Conservation (phyloP, 768 basidiomycete species). For the Podaxis sp. region DNA sequence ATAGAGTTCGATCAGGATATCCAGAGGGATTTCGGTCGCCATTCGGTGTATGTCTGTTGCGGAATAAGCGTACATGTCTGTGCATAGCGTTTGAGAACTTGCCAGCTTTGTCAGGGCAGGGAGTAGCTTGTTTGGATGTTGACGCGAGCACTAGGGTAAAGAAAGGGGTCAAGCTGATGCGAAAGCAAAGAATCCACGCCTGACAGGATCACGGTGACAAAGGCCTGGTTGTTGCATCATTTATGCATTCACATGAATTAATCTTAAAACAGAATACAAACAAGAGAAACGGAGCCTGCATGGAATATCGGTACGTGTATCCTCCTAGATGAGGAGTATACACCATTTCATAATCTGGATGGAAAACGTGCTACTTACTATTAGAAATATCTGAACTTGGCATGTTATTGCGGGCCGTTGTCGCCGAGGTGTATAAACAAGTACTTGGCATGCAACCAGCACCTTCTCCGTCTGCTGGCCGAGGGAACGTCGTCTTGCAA, state of each 20-base stretch:
- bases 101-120: not conserved
- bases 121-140: not conserved
- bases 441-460: constrained; percentile 39
- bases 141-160: no score
- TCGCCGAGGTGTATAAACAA: not conserved
- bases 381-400: not conserved
- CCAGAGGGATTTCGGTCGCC: not conserved
- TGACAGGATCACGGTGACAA: no score
- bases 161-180: no score
- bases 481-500: constrained; percentile 55
- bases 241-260: no score
- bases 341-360: not conserved
- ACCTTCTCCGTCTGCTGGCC: constrained; percentile 57
- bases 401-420: not conserved
- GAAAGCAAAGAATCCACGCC: no score
- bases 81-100: not conserved
- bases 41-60: not conserved
- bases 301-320: no score
- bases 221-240: no score
- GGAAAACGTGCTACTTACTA: not conserved
- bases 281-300: no score
- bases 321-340: not conserved
- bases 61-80: not conserved
- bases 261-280: no score
- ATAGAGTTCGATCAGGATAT: not conserved